Evolutionary conservation across 768 basidiomycete genomes (phyloP), one percentile per base, ranked within the genome.

Genomic region (Phlegmacium glaucopus): DNA sequence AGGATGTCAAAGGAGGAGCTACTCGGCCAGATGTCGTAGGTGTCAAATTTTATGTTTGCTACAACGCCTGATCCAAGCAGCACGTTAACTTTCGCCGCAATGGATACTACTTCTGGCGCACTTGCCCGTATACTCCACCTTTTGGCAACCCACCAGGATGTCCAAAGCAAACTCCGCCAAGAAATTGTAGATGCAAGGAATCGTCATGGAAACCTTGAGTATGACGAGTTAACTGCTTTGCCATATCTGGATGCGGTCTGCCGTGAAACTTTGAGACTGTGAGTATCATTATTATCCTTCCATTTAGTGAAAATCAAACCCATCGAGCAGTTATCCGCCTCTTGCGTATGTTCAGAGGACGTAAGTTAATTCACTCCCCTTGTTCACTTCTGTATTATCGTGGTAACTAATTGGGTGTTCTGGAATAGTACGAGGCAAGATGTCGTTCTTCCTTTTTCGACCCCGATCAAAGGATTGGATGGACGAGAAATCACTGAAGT

Each of bases 201-300:
- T n/a, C n/a, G n/a, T n/a, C 52, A 48, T 6, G 47, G 46, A 9
- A 27, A 66, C 39, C 47, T 72, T 13, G 53, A 59, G 17, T 75
- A 66, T 51, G 68, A 72, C 40, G 62, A 65, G 8, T 60, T 78
- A 6, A 60, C 67, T 17, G 57, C 36, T 27, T 61, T 74, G 2
- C 69, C 67, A 2, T 60, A 64, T 32, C 57, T 72, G 11, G 71
- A 76, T 48, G 67, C 68, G 0, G 59, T 73, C 4, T 66, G 66
- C 46, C 54, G 65, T 9, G 70, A 74, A 52, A 71, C 69, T 6
- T 53, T 68, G 1, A 62, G 70, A 37, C 53, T 69, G 67, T 67
- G 36, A 42, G 69, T 59, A 13, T 3, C 2, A 15, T 22, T 9
- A 13, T 42, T 39, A 22, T 16, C 10, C 18, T 27, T 13, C 0